phyloP scores from a whole-genome alignment of 2,329 filamentous ascomycete species.

The Epichloe uncinata region DNA sequence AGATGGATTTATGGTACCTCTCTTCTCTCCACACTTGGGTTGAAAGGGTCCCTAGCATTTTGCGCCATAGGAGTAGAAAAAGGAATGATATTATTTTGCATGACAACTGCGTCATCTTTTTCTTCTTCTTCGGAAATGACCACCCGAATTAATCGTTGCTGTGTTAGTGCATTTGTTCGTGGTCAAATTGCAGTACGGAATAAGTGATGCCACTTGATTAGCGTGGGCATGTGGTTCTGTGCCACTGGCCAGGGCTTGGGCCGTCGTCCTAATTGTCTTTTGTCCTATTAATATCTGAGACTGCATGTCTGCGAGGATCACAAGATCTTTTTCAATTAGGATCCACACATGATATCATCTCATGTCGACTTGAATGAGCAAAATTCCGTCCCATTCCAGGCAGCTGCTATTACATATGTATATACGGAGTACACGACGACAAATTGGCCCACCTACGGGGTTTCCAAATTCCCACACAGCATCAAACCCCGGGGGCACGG shows the following conservation, averaged over 20 bases:
- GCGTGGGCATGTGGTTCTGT: neutral
- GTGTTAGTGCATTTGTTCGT: too few relatives aligned
- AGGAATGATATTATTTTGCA: conserved; percentile 21
- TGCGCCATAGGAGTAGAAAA: conserved; percentile 25
- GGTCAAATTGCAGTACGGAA: too few relatives aligned
- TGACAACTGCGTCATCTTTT: neutral
- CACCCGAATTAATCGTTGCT: too few relatives aligned
- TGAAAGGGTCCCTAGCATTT: conserved; percentile 21
- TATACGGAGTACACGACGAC: neutral
- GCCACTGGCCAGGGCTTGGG: neutral
- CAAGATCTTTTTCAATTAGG: too few relatives aligned
- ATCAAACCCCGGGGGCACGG: neutral
- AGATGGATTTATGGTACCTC: conserved; percentile 15
- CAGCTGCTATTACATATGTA: neutral
- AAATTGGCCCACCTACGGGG: neutral
- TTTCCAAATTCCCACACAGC: neutral
- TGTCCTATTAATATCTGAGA: neutral
- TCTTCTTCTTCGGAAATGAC: too few relatives aligned
- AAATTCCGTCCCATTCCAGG: too few relatives aligned
- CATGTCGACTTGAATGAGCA: too few relatives aligned
- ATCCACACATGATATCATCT: too few relatives aligned
- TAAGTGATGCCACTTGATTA: neutral
- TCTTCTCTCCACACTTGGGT: conserved; percentile 9
- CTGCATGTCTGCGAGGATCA: neutral
- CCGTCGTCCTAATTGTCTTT: neutral